A percentile compares a stretch with the other conserved stretches of the same genome.
Conservation (phyloP, 2,329 filamentous ascomycete species). For the Fusarium camptoceras region DNA sequence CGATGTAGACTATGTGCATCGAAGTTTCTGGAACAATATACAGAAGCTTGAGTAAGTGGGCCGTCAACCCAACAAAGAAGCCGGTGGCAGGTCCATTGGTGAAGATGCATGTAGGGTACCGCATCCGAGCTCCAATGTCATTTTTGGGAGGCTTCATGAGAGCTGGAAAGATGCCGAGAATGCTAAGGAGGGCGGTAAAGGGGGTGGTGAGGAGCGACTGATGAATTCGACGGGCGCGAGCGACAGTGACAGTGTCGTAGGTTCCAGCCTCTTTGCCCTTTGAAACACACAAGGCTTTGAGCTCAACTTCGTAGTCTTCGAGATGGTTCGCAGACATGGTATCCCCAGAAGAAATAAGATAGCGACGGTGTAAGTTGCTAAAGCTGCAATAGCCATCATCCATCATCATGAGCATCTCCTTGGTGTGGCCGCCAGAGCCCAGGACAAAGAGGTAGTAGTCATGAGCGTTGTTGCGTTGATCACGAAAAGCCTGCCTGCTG, state of each 20-base stretch:
- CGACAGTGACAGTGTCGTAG: conserved; percentile 75
- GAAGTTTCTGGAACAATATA: conserved; percentile 60
- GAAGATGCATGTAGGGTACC: conserved; percentile 79
- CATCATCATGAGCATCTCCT: conserved; percentile 92
- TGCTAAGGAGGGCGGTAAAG: conserved; percentile 72
- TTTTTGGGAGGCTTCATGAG: conserved; percentile 57
- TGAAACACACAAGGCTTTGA: conserved; percentile 41
- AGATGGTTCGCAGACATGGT: conserved; percentile 73
- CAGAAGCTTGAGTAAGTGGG: conserved; percentile 61
- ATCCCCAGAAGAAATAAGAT: conserved; percentile 84
- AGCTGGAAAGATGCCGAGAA: conserved; percentile 70
- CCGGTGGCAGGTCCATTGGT: conserved; percentile 92
- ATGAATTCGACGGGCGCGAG: conserved; percentile 83
- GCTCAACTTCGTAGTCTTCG: conserved; percentile 61
- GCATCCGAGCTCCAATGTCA: conserved; percentile 40
- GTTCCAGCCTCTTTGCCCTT: conserved; percentile 54
- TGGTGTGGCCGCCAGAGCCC: conserved; percentile 93
- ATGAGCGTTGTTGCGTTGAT: conserved; percentile 14
- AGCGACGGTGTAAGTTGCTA: conserved; percentile 76
- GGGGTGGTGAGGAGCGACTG: conserved; percentile 82
- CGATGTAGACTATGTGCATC: conserved; percentile 85
- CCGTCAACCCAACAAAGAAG: conserved; percentile 74
- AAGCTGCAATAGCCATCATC: conserved; percentile 65
- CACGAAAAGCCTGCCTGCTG: conserved; percentile 26
- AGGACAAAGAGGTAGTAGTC: conserved; percentile 82